Evolutionary conservation across 495 filamentous ascomycete species (phyloP).

Genomic region (Saxophila tyrrhenica): DNA sequence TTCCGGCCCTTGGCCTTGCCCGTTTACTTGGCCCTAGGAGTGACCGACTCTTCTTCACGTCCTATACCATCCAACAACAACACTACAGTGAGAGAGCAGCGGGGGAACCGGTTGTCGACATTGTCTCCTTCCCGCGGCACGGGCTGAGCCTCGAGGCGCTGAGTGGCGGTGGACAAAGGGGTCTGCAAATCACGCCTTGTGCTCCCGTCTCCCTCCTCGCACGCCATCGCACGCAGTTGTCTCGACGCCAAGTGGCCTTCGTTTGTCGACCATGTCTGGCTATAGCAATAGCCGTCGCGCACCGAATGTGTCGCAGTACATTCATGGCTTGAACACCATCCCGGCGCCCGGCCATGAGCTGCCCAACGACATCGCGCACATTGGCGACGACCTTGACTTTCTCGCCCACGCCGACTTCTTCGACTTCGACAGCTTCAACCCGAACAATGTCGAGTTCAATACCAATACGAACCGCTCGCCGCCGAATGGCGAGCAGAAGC

Average conservation of each 20-base stretch:
- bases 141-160: neutral
- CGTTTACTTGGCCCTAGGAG: no score
- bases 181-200: neutral
- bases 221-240: neutral
- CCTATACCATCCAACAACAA: no score
- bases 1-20: no score
- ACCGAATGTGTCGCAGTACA: conserved; percentile 77
- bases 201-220: neutral
- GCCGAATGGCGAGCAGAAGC: neutral
- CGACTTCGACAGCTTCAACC: conserved; percentile 56
- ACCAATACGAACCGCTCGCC: neutral
- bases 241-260: neutral
- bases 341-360: conserved; percentile 55
- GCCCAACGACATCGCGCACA: conserved; percentile 45
- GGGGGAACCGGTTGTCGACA: no score
- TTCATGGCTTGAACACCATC: conserved; percentile 75
- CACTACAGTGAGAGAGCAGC: no score
- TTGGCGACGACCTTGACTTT: conserved; percentile 67
- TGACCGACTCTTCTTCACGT: no score
- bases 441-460: neutral
- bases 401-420: conserved; percentile 94
- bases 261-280: neutral
- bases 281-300: conserved; percentile 56
- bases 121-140: neutral
- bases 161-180: neutral